Conservation (phyloP, 2,329 filamentous ascomycete genomes). For the Chalara sp. region DNA sequence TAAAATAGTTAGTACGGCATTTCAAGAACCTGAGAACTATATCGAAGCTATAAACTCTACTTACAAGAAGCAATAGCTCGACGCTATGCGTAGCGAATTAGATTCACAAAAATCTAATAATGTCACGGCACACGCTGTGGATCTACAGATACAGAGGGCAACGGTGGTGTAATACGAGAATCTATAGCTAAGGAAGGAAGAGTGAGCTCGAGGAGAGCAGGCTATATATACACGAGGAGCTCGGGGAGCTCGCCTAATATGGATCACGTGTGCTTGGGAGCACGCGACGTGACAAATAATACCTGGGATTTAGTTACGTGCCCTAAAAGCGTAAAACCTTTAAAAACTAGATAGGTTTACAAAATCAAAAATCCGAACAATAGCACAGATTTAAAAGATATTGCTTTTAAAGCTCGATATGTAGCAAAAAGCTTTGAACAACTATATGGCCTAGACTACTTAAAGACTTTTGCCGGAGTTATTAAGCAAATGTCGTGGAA, state of each 20-base stretch:
- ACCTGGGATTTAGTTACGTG: neutral
- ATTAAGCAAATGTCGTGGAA: neutral
- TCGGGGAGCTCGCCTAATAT: no score
- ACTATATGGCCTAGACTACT: neutral
- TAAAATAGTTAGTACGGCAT: neutral
- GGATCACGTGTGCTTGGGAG: no score
- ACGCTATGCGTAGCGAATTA: neutral
- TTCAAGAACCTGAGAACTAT: neutral
- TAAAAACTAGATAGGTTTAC: slow-evolving; percentile 1
- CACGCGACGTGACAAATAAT: no score
- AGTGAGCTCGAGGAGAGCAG: no score
- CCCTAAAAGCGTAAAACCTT: neutral
- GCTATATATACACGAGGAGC: no score
- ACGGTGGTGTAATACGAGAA: no score
- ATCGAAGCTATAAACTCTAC: neutral
- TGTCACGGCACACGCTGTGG: no score
- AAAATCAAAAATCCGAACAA: neutral
- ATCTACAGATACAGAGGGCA: no score
- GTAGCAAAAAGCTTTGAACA: neutral
- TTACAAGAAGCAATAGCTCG: neutral
- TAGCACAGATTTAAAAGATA: neutral
- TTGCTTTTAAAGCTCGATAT: neutral
- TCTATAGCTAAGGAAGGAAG: no score
- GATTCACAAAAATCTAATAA: neutral
- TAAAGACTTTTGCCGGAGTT: neutral